phyloP scores from a whole-genome alignment of 75 land plant genomes.

The Selaginella moellendorffii region DNA sequence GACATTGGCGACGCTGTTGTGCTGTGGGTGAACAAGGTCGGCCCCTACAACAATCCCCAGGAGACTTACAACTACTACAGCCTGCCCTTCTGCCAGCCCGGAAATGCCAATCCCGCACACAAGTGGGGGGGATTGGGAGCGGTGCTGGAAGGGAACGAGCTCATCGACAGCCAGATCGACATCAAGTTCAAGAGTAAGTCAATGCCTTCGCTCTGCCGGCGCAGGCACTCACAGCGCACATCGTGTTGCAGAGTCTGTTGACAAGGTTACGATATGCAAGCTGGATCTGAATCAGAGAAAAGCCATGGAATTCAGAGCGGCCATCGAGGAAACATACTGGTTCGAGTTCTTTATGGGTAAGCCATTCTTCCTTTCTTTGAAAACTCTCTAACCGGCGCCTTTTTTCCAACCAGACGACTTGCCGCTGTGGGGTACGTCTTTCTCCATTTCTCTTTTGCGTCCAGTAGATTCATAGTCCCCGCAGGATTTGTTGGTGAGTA shows the following conservation, averaged over 20 bases:
- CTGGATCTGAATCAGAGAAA: constrained; percentile 51
- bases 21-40: constrained; percentile 79
- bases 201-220: neutral
- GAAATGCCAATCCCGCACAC: constrained; percentile 29
- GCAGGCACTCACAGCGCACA: neutral
- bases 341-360: constrained; percentile 92
- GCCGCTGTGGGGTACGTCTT: constrained; percentile 90
- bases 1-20: constrained; percentile 39
- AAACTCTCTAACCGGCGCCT: neutral
- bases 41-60: constrained; percentile 79
- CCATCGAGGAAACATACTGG: constrained; percentile 82
- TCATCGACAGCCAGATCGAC: constrained; percentile 60
- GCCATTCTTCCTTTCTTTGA: constrained; percentile 12
- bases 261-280: constrained; percentile 41
- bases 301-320: constrained; percentile 65
- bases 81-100: constrained; percentile 50
- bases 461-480: neutral
- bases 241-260: constrained; percentile 50
- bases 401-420: constrained; percentile 56
- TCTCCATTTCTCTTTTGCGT: constrained; percentile 1
- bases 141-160: constrained; percentile 73
- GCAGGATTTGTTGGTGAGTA: constrained; percentile 85
- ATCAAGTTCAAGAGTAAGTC: constrained; percentile 42
- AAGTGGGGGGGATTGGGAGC: constrained; percentile 85
- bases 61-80: constrained; percentile 74